phyloP scores from a whole-genome alignment of 352 stramenopile genomes.

The Globisporangium apiculatum region DNA sequence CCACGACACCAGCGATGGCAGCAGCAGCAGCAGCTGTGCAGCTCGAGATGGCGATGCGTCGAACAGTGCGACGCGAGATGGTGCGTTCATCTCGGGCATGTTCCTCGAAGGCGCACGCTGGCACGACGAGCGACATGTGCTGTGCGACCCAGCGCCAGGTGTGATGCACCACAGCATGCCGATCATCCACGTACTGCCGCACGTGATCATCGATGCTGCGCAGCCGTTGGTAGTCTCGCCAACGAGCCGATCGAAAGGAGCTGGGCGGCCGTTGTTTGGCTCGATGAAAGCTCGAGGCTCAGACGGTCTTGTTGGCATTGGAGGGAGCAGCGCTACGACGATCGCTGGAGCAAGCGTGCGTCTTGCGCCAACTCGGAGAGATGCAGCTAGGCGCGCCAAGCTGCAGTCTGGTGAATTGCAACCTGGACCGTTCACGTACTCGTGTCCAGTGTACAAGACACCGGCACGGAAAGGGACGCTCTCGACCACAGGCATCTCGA shows the following conservation, averaged over 20 bases:
- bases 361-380: neutral
- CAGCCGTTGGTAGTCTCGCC: neutral
- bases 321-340: too few relatives aligned
- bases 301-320: too few relatives aligned
- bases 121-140: constrained; percentile 35
- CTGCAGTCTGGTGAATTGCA: neutral
- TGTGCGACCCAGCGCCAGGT: constrained; percentile 47
- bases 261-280: too few relatives aligned
- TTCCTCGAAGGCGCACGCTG: constrained; percentile 68
- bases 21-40: neutral
- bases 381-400: neutral
- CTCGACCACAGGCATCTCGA: constrained; percentile 90
- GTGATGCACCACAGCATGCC: constrained; percentile 74
- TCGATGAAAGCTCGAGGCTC: too few relatives aligned
- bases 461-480: constrained; percentile 81
- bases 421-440: constrained; percentile 34
- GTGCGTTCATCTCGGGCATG: constrained; percentile 53
- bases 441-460: constrained; percentile 93
- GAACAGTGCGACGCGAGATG: constrained; percentile 17
- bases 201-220: constrained; percentile 12
- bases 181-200: constrained; percentile 79
- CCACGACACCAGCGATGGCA: constrained; percentile 1
- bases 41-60: neutral
- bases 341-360: neutral
- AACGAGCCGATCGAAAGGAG: neutral